Evolutionary conservation across 2,329 filamentous ascomycete genomes (phyloP).

Genomic region (Aspergillus quadricinctus): DNA sequence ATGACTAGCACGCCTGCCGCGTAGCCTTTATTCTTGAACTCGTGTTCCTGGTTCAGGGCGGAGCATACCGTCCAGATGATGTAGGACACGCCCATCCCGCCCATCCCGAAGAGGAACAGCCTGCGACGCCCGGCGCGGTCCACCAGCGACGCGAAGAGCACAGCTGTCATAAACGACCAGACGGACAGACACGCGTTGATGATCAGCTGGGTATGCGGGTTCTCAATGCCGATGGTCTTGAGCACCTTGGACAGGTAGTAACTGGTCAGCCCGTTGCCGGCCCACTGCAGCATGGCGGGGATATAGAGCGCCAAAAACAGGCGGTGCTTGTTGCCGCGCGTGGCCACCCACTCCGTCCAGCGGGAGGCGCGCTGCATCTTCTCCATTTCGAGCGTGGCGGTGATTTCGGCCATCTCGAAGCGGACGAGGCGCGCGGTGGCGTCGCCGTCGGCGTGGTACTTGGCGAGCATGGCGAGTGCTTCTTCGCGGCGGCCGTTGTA

Average conservation of each 20-base stretch:
- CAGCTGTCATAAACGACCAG: constrained; percentile 19
- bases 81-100: constrained; percentile 21
- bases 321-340: constrained; percentile 9
- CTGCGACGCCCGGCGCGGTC: constrained; percentile 21
- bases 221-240: constrained; percentile 34
- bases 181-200: constrained; percentile 35
- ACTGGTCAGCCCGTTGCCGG: constrained; percentile 3
- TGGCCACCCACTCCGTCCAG: constrained; percentile 11
- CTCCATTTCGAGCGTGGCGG: constrained; percentile 18
- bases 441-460: not conserved
- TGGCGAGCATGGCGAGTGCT: not conserved
- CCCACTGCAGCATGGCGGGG: constrained; percentile 1
- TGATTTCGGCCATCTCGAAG: constrained; percentile 26
- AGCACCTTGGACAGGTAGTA: constrained; percentile 36
- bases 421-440: constrained; percentile 9
- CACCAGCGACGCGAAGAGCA: constrained; percentile 15
- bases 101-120: constrained; percentile 17
- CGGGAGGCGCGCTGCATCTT: constrained; percentile 10
- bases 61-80: constrained; percentile 8
- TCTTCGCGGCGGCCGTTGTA: not conserved
- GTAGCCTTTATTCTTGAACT: constrained; percentile 3
- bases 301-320: constrained; percentile 13
- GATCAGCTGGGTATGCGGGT: constrained; percentile 31
- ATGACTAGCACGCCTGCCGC: constrained; percentile 2
- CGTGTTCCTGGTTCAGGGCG: constrained; percentile 1